A percentile compares a stretch with the other conserved stretches of the same genome.
Conservation (phyloP, 116 monocot genomes). For the Posidonia oceanica region DNA sequence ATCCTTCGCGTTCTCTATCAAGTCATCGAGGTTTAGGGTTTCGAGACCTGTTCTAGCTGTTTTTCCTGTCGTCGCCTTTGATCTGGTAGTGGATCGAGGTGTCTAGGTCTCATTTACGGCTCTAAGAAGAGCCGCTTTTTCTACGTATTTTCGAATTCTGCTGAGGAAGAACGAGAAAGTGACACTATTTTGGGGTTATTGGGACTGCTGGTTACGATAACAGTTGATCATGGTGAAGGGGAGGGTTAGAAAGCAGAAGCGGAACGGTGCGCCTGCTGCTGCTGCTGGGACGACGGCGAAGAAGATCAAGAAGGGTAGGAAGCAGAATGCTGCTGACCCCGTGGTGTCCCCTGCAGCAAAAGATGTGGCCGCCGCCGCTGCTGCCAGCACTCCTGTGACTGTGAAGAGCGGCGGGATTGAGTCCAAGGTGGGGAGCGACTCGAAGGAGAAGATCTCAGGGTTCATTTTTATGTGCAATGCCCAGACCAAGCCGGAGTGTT, state of each 20-base stretch:
- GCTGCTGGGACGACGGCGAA: background rate
- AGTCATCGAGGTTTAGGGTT: too few species aligned
- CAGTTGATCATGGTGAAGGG: background rate
- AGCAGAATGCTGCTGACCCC: background rate
- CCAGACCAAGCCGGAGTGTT: constrained; percentile 75
- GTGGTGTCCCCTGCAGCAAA: background rate
- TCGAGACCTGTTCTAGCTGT: too few species aligned
- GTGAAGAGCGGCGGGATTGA: too few species aligned
- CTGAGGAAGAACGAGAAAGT: too few species aligned
- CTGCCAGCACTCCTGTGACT: background rate
- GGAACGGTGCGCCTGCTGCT: background rate
- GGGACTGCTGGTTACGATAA: background rate
- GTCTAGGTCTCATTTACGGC: too few species aligned
- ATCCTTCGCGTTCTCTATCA: too few species aligned
- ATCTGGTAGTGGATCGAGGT: too few species aligned
- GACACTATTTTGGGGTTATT: background rate
- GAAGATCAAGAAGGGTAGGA: constrained; percentile 5
- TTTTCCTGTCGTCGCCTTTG: too few species aligned
- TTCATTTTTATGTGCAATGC: constrained; percentile 84
- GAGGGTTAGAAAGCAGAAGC: background rate
- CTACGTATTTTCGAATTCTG: too few species aligned
- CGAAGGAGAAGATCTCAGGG: constrained; percentile 36
- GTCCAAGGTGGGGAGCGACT: background rate
- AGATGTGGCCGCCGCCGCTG: background rate
- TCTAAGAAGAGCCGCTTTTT: too few species aligned